Evolutionary conservation across 2,329 filamentous ascomycete species (phyloP).

Genomic region (Fonsecaea erecta): DNA sequence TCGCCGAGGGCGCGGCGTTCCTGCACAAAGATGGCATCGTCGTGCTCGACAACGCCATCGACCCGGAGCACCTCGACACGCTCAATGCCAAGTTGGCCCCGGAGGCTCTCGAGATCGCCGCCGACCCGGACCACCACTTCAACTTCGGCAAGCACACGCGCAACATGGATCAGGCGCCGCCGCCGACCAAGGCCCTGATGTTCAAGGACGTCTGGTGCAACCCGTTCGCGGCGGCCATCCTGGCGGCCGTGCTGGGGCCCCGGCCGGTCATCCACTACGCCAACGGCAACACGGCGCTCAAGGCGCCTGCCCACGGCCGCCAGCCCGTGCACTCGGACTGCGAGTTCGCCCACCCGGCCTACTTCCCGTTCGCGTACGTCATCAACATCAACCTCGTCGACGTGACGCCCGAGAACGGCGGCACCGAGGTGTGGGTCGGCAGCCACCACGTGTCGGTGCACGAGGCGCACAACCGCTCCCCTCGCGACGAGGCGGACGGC

Average conservation of each 20-base stretch:
- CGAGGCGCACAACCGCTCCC: slow-evolving; percentile 36
- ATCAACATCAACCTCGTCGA: slow-evolving; percentile 56
- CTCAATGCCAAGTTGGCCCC: slow-evolving; percentile 40
- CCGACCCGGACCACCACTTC: slow-evolving; percentile 37
- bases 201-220: slow-evolving; percentile 48
- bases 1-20: slow-evolving; percentile 35
- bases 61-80: slow-evolving; percentile 41
- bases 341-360: slow-evolving; percentile 53
- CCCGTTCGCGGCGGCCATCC: slow-evolving; percentile 45
- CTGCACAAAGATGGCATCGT: slow-evolving; percentile 47
- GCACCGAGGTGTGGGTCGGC: slow-evolving; percentile 58
- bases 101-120: slow-evolving; percentile 44
- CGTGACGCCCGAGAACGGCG: slow-evolving; percentile 52
- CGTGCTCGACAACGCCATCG: slow-evolving; percentile 46
- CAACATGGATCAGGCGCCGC: slow-evolving; percentile 51
- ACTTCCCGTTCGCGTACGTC: slow-evolving; percentile 55
- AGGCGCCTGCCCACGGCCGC: slow-evolving; percentile 40
- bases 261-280: slow-evolving; percentile 46
- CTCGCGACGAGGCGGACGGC: background rate
- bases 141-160: slow-evolving; percentile 44
- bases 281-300: slow-evolving; percentile 49
- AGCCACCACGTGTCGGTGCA: slow-evolving; percentile 50
- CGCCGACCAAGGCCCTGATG: slow-evolving; percentile 43
- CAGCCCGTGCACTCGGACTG: slow-evolving; percentile 52
- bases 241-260: slow-evolving; percentile 46